Conservation (phyloP, 2,329 filamentous ascomycete genomes). For the Aureobasidium leucospermi region DNA sequence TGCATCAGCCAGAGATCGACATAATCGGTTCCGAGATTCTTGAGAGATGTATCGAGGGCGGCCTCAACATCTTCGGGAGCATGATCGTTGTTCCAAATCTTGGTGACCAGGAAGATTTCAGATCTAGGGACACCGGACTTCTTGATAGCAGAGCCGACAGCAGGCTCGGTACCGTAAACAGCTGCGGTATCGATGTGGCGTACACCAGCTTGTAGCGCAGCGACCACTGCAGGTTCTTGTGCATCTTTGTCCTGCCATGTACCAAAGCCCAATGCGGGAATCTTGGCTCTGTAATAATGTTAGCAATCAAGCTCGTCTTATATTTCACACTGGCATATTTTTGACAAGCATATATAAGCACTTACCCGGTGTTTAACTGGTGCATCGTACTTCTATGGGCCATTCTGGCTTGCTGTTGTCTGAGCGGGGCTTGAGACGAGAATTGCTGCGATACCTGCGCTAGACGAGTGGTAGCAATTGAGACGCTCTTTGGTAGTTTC, state of each 20-base stretch:
- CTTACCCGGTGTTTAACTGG: constrained; percentile 40
- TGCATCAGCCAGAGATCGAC: constrained; percentile 66
- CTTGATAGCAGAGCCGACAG: constrained; percentile 58
- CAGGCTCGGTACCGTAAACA: constrained; percentile 51
- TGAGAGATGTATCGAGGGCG: constrained; percentile 51
- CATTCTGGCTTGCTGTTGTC: constrained; percentile 19
- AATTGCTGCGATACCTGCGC: constrained; percentile 21
- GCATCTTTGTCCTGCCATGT: constrained; percentile 48
- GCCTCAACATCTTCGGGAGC: constrained; percentile 54
- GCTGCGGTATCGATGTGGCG: constrained; percentile 41
- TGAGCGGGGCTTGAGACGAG: constrained; percentile 19
- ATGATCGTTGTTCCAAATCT: constrained; percentile 58
- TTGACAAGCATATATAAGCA: constrained; percentile 12
- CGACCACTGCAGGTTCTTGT: constrained; percentile 41
- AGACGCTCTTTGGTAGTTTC: constrained; percentile 15
- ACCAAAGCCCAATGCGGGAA: constrained; percentile 42
- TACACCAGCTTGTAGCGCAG: constrained; percentile 41
- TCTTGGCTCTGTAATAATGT: constrained; percentile 15
- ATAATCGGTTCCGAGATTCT: constrained; percentile 58
- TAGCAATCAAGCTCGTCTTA: not conserved
- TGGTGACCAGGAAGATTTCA: constrained; percentile 60
- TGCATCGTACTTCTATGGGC: constrained; percentile 15
- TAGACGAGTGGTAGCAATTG: constrained; percentile 19
- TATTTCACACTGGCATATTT: not conserved
- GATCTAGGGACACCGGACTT: constrained; percentile 57